Evolutionary conservation across 306 rosid species (phyloP), one percentile per base, ranked within the genome.

Genomic region (Neltuma alba): DNA sequence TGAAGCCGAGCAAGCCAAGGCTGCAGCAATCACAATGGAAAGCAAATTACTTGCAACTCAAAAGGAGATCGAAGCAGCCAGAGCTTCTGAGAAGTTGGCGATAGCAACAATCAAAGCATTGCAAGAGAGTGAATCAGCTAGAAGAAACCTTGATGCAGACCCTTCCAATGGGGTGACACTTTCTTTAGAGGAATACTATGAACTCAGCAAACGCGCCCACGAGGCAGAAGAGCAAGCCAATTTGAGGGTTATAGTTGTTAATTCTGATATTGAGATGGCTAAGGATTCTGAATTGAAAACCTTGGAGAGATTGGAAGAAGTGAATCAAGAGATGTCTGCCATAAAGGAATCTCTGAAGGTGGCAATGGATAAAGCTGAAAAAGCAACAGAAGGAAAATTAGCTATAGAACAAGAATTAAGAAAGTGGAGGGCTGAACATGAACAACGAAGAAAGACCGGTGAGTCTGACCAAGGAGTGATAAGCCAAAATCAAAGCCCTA

Each of bases 41-140:
- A 93, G 98, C 70, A 88, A 95, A 88, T 83, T 96, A 72, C 88
- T 86, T 12, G 99, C 98, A 27, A 83, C 97, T 58, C 92, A 77
- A 57, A 96, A 93, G 84, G 99, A 93, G 87, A 93, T 93, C 62
- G 97, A 93, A 76, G 97, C 98, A 50, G 91, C 98, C 4, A 93
- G 74, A 82, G 96, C 98, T 72, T 93, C 97, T 1, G 99, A 96
- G 77, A 86, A 82, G 85, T 78, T 91, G 82, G 99, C 98, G 0
- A 62, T 93, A 21, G 87, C 92, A 62, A 92, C 99, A 65, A 88
- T 88, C 48, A 96, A 89, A 81, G 98, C 98, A 48, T 81, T 96
- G 86, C 84, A 88, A 82, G 99, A 91, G 86, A 96, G 98, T 55
- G 97, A 90, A 76, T 83, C 81, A 18, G 85, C 98, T 58, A 79